Evolutionary conservation across 371 early-diverging fungal species (phyloP).

Genomic region (Parasitella parasitica): DNA sequence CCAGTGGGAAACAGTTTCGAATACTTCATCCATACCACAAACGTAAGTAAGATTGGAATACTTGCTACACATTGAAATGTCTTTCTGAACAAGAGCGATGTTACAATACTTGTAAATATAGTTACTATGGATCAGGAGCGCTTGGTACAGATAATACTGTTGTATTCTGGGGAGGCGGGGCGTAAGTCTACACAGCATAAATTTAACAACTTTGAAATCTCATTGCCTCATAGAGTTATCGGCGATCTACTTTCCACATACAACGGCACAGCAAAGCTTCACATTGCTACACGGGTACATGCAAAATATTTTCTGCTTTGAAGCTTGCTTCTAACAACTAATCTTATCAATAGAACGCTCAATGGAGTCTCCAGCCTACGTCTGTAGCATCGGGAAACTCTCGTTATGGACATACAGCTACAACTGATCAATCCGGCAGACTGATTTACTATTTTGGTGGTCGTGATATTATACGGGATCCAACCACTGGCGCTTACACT

Average conservation of each 20-base stretch:
- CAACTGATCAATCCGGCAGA: slow-evolving; percentile 1
- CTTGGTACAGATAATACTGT: not conserved
- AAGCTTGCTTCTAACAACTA: not conserved
- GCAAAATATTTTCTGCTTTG: not conserved
- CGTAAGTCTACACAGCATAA: not conserved
- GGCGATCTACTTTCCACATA: not conserved
- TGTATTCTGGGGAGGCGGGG: slow-evolving; percentile 7
- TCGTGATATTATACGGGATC: not conserved
- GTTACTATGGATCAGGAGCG: slow-evolving; percentile 14
- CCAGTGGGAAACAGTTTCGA: slow-evolving; percentile 7
- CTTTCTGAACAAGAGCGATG: not conserved
- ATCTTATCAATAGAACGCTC: not conserved
- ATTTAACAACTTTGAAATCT: not conserved
- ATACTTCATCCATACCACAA: slow-evolving; percentile 3
- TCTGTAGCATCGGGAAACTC: not conserved
- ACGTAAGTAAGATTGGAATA: no score
- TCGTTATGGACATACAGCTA: slow-evolving; percentile 11
- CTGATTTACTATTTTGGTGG: slow-evolving; percentile 14
- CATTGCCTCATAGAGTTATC: not conserved
- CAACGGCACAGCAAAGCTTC: slow-evolving; percentile 2
- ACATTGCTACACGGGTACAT: not conserved
- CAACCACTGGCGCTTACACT: not conserved
- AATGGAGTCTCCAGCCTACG: slow-evolving; percentile 5
- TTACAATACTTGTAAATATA: no score
- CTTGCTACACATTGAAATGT: not conserved